phyloP scores from a whole-genome alignment of 139 green algal species.

The Raphidocelis subcapitata region DNA sequence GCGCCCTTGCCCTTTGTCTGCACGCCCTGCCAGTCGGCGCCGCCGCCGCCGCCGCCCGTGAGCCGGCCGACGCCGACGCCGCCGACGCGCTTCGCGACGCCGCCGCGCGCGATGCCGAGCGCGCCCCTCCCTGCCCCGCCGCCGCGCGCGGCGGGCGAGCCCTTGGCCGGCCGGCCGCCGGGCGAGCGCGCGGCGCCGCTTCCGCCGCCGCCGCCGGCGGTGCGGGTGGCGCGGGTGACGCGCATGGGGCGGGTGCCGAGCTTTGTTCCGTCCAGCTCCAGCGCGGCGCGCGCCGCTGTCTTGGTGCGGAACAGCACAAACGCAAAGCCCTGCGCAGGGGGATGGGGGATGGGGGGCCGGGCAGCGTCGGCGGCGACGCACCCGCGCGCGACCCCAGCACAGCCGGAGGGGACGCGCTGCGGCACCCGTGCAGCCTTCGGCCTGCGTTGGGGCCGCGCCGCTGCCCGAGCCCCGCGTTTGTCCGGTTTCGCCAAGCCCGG shows the following conservation, averaged over 20 bases:
- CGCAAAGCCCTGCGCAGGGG: slow-evolving; percentile 51
- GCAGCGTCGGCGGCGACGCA: no score
- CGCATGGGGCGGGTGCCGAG: slow-evolving; percentile 48
- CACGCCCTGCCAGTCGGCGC: slow-evolving; percentile 50
- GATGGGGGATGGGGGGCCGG: no score
- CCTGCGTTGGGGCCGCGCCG: no score
- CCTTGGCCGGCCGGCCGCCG: neutral
- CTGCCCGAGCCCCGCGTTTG: no score
- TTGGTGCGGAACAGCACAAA: slow-evolving; percentile 71
- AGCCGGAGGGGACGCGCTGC: no score
- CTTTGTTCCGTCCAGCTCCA: slow-evolving; percentile 37
- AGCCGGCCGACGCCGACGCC: neutral
- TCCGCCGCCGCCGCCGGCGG: neutral
- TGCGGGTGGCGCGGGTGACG: slow-evolving; percentile 34
- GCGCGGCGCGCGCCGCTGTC: slow-evolving; percentile 37
- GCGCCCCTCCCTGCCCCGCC: neutral
- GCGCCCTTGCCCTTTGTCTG: slow-evolving; percentile 47
- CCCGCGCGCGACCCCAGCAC: no score
- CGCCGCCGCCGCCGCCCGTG: neutral
- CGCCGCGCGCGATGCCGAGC: neutral
- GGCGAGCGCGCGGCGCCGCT: neutral
- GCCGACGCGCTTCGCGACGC: slow-evolving; percentile 8
- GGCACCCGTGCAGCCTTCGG: no score
- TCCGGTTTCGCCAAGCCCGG: no score
- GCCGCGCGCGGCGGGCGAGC: neutral